Evolutionary conservation across 257 asterid species (phyloP).

Genomic region (Nicotiana obtusifolia): DNA sequence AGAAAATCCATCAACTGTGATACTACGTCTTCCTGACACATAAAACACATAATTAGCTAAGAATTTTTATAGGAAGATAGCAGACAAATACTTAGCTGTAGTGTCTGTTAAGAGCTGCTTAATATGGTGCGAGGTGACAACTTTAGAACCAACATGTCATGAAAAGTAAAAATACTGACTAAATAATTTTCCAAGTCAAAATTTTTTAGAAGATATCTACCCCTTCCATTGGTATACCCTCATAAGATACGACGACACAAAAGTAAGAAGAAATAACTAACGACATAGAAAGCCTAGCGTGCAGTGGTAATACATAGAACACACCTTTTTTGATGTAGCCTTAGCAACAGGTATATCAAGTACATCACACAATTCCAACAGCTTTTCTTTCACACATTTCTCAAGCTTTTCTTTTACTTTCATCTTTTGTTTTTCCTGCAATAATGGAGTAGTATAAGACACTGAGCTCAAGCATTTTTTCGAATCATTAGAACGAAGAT

Average conservation of each 20-base stretch:
- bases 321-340: conserved; percentile 65
- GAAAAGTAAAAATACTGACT: background rate
- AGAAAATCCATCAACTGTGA: conserved; percentile 68
- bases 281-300: background rate
- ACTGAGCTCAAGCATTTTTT: background rate
- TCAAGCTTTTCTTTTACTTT: conserved; percentile 77
- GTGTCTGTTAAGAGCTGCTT: background rate
- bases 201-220: background rate
- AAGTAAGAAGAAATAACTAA: background rate
- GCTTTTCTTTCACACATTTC: conserved; percentile 77
- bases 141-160: background rate
- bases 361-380: conserved; percentile 69
- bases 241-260: background rate
- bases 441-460: background rate
- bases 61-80: background rate
- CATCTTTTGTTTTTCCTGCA: conserved; percentile 75
- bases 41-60: background rate
- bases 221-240: background rate
- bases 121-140: background rate
- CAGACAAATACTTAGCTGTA: background rate
- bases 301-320: conserved; percentile 15
- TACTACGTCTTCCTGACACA: conserved; percentile 69
- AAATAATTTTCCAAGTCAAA: background rate
- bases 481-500: background rate
- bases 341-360: conserved; percentile 64